phyloP scores from a whole-genome alignment of 768 basidiomycete genomes.

The Mycena latifolia region DNA sequence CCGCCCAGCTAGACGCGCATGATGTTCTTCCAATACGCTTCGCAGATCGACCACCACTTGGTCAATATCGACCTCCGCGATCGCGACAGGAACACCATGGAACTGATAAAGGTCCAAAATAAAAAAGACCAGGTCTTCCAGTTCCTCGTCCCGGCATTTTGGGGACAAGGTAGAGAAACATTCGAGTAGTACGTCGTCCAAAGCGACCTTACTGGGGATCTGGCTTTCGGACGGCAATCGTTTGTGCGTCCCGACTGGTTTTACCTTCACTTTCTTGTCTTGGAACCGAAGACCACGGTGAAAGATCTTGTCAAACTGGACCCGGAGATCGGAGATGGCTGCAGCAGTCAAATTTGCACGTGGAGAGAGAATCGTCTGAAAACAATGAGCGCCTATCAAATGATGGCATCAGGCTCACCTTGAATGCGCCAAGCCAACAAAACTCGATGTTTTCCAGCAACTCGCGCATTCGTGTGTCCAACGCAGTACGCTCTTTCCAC shows the following conservation, averaged over 20 bases:
- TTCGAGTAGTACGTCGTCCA: slow-evolving; percentile 84
- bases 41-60: slow-evolving; percentile 92
- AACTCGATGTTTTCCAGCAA: slow-evolving; percentile 91
- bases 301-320: slow-evolving; percentile 82
- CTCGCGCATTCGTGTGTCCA: slow-evolving; percentile 83
- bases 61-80: slow-evolving; percentile 92
- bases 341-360: slow-evolving; percentile 56
- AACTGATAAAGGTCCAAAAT: slow-evolving; percentile 95
- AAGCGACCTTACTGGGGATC: slow-evolving; percentile 57
- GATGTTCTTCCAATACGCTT: slow-evolving; percentile 79
- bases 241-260: slow-evolving; percentile 47
- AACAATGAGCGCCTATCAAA: slow-evolving; percentile 13
- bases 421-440: slow-evolving; percentile 98
- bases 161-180: slow-evolving; percentile 89
- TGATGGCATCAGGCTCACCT: slow-evolving; percentile 63
- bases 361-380: slow-evolving; percentile 75
- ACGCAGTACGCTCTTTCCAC: slow-evolving; percentile 85
- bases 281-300: slow-evolving; percentile 69
- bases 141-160: slow-evolving; percentile 90
- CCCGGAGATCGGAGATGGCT: slow-evolving; percentile 68
- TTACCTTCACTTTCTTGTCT: slow-evolving; percentile 70
- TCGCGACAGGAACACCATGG: slow-evolving; percentile 89
- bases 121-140: slow-evolving; percentile 96
- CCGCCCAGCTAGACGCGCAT: slow-evolving; percentile 48
- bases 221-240: slow-evolving; percentile 48